Conservation (phyloP, 2,329 filamentous ascomycete genomes). For the Gnomoniopsis smithogilvyi region DNA sequence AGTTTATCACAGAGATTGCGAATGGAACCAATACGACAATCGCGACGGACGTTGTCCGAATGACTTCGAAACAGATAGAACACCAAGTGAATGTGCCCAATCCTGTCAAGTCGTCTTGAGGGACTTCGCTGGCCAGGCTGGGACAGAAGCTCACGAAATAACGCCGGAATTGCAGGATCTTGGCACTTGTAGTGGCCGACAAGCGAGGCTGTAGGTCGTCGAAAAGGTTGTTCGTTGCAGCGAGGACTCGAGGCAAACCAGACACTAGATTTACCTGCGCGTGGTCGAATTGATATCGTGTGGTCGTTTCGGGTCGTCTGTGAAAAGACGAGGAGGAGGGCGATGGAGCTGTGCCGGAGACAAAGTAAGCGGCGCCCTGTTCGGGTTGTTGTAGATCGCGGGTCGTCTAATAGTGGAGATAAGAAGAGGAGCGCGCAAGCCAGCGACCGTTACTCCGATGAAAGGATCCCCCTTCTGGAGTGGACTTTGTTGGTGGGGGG, state of each 20-base stretch:
- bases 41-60: conserved; percentile 15
- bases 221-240: background rate
- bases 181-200: background rate
- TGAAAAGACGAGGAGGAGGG: background rate
- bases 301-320: background rate
- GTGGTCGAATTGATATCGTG: background rate
- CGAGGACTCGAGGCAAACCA: background rate
- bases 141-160: background rate
- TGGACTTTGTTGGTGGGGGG: background rate
- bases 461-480: background rate
- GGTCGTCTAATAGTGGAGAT: background rate
- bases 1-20: background rate
- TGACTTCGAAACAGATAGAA: conserved; percentile 5
- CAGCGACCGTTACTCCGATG: background rate
- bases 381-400: background rate
- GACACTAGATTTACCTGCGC: background rate
- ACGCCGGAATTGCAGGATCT: background rate
- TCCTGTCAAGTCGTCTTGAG: background rate
- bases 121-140: background rate
- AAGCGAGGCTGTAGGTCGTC: background rate
- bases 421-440: background rate
- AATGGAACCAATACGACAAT: background rate
- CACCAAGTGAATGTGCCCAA: background rate
- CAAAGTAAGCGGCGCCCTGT: background rate
- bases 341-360: background rate